These are phyloP conservation scores for Nannochloropsis granulata DNA, from an alignment of 108 stramenopile species.

Conservation along the genomic window DNA sequence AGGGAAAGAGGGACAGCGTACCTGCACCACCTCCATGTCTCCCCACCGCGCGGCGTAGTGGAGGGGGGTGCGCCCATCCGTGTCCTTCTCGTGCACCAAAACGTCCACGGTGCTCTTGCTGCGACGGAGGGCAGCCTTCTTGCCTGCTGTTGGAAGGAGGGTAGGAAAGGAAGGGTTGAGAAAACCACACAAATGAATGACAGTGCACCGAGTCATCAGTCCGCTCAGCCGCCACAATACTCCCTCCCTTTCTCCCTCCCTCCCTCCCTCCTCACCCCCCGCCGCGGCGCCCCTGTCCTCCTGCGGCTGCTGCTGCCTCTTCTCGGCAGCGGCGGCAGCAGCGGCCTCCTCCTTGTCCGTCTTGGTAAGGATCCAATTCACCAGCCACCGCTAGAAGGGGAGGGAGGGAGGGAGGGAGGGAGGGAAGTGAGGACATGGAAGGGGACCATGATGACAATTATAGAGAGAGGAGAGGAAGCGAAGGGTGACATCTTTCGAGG, in stretches of 20 bases:
- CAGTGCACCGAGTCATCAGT: not conserved
- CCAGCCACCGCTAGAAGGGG: not conserved
- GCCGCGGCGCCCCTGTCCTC: not conserved
- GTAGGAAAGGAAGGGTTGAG: not conserved
- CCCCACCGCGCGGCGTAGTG: too few species aligned
- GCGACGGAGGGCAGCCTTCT: too few species aligned
- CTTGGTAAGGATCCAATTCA: not conserved
- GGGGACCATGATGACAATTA: not conserved
- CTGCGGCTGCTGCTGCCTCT: not conserved
- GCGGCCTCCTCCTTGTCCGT: not conserved
- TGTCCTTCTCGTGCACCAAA: too few species aligned
- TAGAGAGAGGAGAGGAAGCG: not conserved
- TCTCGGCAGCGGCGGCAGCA: not conserved
- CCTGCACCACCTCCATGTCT: too few species aligned
- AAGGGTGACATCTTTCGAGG: too few species aligned
- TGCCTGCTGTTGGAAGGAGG: not conserved
- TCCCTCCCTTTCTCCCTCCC: not conserved
- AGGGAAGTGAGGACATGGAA: not conserved
- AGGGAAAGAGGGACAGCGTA: too few species aligned
- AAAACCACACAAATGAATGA: not conserved
- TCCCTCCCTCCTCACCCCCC: not conserved
- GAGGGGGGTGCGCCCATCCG: too few species aligned
- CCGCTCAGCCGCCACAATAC: not conserved
- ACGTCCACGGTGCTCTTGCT: too few species aligned
- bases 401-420: not conserved